A percentile compares a stretch with the other conserved stretches of the same genome.
These are phyloP conservation scores for Hyparrhenia diplandra DNA, from an alignment of 176 grass and related monocot species.

Conservation along the genomic window DNA sequence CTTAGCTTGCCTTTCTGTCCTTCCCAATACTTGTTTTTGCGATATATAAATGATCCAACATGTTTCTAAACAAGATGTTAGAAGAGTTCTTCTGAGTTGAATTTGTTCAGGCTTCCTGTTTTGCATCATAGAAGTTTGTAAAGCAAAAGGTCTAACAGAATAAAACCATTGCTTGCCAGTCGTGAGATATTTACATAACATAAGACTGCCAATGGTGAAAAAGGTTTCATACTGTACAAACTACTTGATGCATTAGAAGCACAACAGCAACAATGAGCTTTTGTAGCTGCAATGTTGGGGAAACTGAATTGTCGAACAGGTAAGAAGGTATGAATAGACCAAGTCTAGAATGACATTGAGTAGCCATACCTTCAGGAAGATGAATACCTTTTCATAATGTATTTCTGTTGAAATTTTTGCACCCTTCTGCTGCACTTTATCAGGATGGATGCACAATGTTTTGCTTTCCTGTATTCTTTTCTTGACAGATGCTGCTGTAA, in stretches of 20 bases:
- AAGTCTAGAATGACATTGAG: not conserved
- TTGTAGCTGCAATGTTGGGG: not conserved
- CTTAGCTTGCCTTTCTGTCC: not conserved
- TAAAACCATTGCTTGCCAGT: not conserved
- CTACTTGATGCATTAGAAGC: not conserved
- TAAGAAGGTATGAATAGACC: not conserved
- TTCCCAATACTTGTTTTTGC: not conserved
- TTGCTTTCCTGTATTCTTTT: constrained; percentile 59
- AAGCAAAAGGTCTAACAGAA: not conserved
- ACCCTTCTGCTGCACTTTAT: constrained; percentile 61
- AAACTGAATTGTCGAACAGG: not conserved
- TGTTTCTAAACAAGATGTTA: not conserved
- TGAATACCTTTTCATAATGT: constrained; percentile 60
- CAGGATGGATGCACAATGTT: constrained; percentile 63
- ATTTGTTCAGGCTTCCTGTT: constrained; percentile 52
- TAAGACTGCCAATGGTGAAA: not conserved
- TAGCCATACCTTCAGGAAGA: constrained; percentile 51
- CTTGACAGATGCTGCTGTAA: constrained; percentile 50
- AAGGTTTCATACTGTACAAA: not conserved
- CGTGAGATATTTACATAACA: not conserved
- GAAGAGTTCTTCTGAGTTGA: constrained; percentile 41
- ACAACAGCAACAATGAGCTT: not conserved
- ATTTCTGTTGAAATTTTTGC: constrained; percentile 63
- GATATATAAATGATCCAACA: not conserved
- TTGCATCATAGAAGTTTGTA: constrained; percentile 2